phyloP scores from a whole-genome alignment of 768 basidiomycete genomes.

The Psilocybe sp. region DNA sequence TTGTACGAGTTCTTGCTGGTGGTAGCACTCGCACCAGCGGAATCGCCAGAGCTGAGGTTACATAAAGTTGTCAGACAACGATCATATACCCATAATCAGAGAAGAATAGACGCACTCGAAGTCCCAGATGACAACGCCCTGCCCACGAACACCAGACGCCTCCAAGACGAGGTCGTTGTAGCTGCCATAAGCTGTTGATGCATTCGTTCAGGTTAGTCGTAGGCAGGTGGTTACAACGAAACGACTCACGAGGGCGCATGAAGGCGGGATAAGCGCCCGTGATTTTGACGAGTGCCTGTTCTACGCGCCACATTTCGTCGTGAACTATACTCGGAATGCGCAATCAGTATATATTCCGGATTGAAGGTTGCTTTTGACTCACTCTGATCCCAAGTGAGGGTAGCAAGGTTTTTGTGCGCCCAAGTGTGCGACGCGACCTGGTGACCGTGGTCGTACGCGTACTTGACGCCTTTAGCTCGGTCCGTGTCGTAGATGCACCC shows the following conservation, averaged over 20 bases:
- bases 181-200: conserved; percentile 33
- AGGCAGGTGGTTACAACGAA: not conserved
- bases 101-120: conserved; percentile 27
- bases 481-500: conserved; percentile 35
- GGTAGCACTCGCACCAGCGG: conserved; percentile 19
- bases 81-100: not conserved
- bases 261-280: conserved; percentile 34
- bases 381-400: conserved; percentile 31
- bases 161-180: conserved; percentile 35
- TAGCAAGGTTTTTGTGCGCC: conserved; percentile 33
- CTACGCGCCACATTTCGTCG: conserved; percentile 33
- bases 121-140: conserved; percentile 35
- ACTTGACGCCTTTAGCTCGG: conserved; percentile 25
- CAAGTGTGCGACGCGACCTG: conserved; percentile 46
- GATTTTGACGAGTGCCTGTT: conserved; percentile 32
- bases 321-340: conserved; percentile 19
- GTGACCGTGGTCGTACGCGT: conserved; percentile 37
- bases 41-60: conserved; percentile 25
- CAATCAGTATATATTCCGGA: not conserved
- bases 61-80: not conserved
- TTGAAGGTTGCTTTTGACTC: conserved; percentile 2
- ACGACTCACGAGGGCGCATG: conserved; percentile 34
- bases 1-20: conserved; percentile 23
- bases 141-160: conserved; percentile 28
- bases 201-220: not conserved